Base-by-base conservation (phyloP, 2,329 filamentous ascomycete species). In the Paracamarosporium sp. region DNA sequence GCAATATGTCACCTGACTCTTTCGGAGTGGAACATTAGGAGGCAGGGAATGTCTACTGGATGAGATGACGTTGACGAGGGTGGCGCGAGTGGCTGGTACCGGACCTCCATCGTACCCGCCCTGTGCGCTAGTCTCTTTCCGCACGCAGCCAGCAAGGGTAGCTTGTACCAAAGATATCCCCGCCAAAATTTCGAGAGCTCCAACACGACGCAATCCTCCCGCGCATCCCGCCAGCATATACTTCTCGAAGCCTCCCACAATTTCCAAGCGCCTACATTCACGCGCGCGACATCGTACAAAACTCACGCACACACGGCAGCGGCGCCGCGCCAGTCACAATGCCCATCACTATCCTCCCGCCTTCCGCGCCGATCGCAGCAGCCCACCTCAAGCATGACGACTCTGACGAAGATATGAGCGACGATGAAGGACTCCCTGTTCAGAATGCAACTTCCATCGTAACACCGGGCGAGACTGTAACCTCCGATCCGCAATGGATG, bases 401-500 rank as follows among this genome's bases (percentile, higher is more conserved):
- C 36, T 74, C 76, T 56, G 82, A 85, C 59, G 68, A 78, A 56
- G 80, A 81, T 31, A 80, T 82, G 72, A 78, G 78, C 46, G 80
- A 83, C 59, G 80, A 83, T 58, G 77, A 78, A 51, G 67, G 72
- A 36, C 51, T 73, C 15, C 61, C 69, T 2, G 64, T 64, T 57
- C 70, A 50, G 64, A 71, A 64, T 40, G 57, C 56, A 24, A 77
- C 75, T 33, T 77, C 79, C 43, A 90, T 97, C 65, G 89, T 97
- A 66, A 97, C 93, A 0, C 94, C 94, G 0, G 95, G 94, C 70
- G 91, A 96, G 74, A 80, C 90, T 59, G 91, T 98, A 67, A 97
- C 94, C 11, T 86, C 89, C 63, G 93, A 97, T 77, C 85, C 92
- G n/a, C 93, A 97, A 82, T 98, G 92, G 92, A 98, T 98, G 94